Base-by-base conservation (phyloP, 108 stramenopile species). In the Aureococcus anophagefferens region DNA sequence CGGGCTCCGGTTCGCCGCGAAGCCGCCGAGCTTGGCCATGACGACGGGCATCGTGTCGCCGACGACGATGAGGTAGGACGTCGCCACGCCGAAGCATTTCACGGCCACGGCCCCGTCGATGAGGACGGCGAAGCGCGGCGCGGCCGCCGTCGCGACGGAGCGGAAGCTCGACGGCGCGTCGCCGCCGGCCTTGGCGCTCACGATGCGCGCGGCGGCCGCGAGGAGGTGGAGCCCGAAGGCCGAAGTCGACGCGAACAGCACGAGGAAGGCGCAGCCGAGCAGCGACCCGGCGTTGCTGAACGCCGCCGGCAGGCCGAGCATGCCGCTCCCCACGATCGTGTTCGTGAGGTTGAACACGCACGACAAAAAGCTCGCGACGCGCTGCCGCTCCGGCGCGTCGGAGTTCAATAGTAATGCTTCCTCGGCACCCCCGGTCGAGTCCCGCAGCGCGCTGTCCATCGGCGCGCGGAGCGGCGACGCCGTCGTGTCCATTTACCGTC, bases 61-160 rank as follows among this genome's bases (percentile, higher is more conserved):
- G 30, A 91, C 74, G 11, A 87, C 87, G 18, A 91, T 85, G 35
- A 91, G 75, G 80, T 91, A 89, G 36, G 88, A 85, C 31, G 84
- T 86, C 28, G 88, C 89, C 64, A 89, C 88, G 14, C 89, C 89
- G 73, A 89, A 90, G 70, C 89, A 90, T 68, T 90, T 90, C 37
- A 90, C 63, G 29, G 88, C 87, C 25, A 90, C 89, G 28, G 89
- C 87, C 25, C 79, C 33, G 81, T 90, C 89, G 68, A 90, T 87
- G 18, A 87, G 68, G 33, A 83, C 51, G 28, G 89, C 85, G 35
- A 76, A 85, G 37, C 77, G 75, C 0, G 89, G 87, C 33, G 83
- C 79, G 34, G 87, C 84, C 13, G 81, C 79, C 13, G 44, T 51
- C 0, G 87, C 89, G 21, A 89, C 85, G 21, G 87, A 77, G 69